Evolutionary conservation across 1,139 yeast species (phyloP).

Genomic region (Zygotorulaspora mrakii): DNA sequence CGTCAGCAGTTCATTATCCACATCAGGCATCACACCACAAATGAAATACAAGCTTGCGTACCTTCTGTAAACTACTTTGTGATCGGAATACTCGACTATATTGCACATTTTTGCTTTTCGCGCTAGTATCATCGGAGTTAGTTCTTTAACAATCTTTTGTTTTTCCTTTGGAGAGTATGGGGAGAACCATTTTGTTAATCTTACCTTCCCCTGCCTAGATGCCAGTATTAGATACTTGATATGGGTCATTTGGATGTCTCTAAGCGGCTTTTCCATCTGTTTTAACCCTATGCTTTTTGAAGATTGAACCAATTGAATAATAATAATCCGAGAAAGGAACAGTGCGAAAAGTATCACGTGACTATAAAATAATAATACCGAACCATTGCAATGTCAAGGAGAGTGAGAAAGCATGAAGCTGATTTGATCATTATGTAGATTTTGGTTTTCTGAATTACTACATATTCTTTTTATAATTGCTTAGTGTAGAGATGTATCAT

Average conservation of each 20-base stretch:
- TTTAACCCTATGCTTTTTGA: too few species aligned
- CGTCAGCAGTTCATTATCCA: constrained; percentile 75
- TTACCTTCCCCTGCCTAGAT: constrained; percentile 91
- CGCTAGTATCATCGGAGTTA: constrained; percentile 77
- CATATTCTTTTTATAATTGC: background rate
- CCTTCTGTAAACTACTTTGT: constrained; percentile 83
- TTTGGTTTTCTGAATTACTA: background rate
- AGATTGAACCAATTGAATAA: too few species aligned
- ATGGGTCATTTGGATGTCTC: constrained; percentile 67
- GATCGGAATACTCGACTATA: constrained; percentile 84
- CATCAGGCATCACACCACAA: constrained; percentile 65
- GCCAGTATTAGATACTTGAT: constrained; percentile 73
- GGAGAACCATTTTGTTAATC: constrained; percentile 90
- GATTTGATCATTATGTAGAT: too few species aligned
- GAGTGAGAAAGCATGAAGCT: too few species aligned
- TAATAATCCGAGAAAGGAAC: too few species aligned
- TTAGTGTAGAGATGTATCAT: constrained; percentile 18
- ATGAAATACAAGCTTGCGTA: constrained; percentile 91
- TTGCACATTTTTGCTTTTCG: constrained; percentile 95
- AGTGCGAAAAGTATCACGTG: too few species aligned
- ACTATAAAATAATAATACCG: too few species aligned
- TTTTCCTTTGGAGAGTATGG: constrained; percentile 80
- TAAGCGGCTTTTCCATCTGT: too few species aligned
- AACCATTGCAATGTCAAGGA: too few species aligned
- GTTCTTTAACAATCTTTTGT: constrained; percentile 75